phyloP scores from a whole-genome alignment of 257 asterid species.

The Misopates orontium region DNA sequence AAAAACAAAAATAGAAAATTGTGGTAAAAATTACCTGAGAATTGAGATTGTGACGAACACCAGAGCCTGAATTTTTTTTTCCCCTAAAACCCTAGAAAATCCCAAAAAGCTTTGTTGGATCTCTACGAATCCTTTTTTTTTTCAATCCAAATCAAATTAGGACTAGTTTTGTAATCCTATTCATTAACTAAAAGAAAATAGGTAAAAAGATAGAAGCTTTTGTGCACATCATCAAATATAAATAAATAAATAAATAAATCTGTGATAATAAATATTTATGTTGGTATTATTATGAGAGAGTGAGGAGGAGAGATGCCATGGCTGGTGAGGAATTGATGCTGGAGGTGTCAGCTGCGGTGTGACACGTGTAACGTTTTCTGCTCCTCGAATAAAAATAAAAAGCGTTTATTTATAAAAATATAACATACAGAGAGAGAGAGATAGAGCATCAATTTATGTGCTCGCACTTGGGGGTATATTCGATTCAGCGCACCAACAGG shows the following conservation, averaged over 20 bases:
- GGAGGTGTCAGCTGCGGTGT: not conserved
- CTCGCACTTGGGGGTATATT: no score
- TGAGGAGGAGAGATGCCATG: slow-evolving; percentile 1
- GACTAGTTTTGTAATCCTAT: no score
- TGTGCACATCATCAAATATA: not conserved
- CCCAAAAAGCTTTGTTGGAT: not conserved
- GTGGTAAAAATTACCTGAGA: not conserved
- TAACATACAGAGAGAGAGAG: no score
- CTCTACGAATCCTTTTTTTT: not conserved
- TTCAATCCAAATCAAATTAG: not conserved
- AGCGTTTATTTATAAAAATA: not conserved
- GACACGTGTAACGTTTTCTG: not conserved
- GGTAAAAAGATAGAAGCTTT: not conserved
- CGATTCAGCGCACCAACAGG: not conserved
- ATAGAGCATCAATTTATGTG: no score
- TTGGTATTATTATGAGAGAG: no score
- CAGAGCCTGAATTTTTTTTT: not conserved
- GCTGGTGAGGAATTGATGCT: slow-evolving; percentile 6
- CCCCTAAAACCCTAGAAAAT: not conserved
- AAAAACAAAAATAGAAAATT: no score
- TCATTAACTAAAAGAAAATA: not conserved
- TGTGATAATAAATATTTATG: no score
- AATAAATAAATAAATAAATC: no score
- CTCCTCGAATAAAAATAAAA: not conserved
- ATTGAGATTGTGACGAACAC: not conserved